Evolutionary conservation across 2,329 filamentous ascomycete species (phyloP).

Genomic region (Huntiella omanensis): DNA sequence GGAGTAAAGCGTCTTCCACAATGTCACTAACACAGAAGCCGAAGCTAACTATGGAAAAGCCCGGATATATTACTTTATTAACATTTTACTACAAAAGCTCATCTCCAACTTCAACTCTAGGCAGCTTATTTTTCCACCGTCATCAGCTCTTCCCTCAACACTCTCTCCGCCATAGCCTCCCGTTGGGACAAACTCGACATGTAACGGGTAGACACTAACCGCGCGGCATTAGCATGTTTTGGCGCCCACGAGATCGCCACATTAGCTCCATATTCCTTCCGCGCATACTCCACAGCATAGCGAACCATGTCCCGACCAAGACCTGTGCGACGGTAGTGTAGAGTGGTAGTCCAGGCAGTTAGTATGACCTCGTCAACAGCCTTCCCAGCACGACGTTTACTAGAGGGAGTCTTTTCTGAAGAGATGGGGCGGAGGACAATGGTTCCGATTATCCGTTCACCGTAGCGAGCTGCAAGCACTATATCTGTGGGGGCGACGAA

Average conservation of each 20-base stretch:
- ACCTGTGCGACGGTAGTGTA: conserved; percentile 50
- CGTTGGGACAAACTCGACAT: neutral
- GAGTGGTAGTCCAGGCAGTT: conserved; percentile 61
- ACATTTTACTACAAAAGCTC: no score
- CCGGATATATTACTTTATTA: no score
- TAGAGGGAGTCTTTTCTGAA: neutral
- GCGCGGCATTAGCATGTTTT: conserved; percentile 3
- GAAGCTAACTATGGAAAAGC: no score
- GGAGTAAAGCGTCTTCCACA: no score
- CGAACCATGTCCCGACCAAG: conserved; percentile 49
- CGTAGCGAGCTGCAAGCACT: neutral
- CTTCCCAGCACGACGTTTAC: neutral
- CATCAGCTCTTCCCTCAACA: conserved; percentile 1
- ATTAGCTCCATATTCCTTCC: neutral
- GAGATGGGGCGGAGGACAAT: neutral
- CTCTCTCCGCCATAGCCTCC: conserved; percentile 1
- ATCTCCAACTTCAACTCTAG: no score
- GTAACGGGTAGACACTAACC: conserved; percentile 1
- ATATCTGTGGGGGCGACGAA: neutral
- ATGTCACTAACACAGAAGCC: no score
- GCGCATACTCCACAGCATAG: neutral
- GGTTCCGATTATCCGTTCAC: neutral
- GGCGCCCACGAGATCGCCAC: neutral
- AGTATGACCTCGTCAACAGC: conserved; percentile 22
- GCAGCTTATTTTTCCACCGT: neutral